Evolutionary conservation across 192 early-diverging fungal species (phyloP).

Genomic region (Thamnidium elegans): DNA sequence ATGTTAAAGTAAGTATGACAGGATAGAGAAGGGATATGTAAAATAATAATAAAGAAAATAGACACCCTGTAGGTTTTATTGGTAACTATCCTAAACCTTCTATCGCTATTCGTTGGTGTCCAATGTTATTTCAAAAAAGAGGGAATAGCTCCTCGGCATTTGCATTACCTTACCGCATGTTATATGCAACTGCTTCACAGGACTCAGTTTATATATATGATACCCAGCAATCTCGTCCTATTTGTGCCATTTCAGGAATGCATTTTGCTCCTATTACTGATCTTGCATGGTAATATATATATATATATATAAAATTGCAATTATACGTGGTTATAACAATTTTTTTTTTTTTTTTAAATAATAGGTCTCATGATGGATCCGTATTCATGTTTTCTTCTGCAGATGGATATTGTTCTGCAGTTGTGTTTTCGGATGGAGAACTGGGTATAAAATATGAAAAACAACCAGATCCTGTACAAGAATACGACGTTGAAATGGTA

Average conservation of each 20-base stretch:
- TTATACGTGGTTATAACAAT: too few species aligned
- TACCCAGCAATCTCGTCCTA: conserved; percentile 68
- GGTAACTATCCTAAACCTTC: conserved; percentile 74
- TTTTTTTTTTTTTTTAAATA: too few species aligned
- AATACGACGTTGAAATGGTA: background rate
- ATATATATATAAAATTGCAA: too few species aligned
- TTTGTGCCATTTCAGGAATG: conserved; percentile 72
- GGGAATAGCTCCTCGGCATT: conserved; percentile 23
- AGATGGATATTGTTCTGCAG: conserved; percentile 85
- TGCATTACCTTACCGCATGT: conserved; percentile 65
- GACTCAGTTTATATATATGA: conserved; percentile 85
- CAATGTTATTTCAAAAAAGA: conserved; percentile 52
- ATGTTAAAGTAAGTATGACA: conserved; percentile 51
- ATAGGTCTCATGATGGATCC: conserved; percentile 71
- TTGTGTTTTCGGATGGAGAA: conserved; percentile 68
- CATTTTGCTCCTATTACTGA: conserved; percentile 92
- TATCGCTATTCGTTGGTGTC: conserved; percentile 73
- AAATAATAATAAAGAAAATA: conserved; percentile 21
- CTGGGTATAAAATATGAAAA: conserved; percentile 44
- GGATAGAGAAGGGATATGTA: too few species aligned
- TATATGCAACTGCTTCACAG: conserved; percentile 85
- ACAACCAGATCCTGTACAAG: background rate
- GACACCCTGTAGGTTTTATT: conserved; percentile 67
- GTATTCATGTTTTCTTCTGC: conserved; percentile 73
- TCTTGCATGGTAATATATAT: conserved; percentile 69